Conservation (phyloP, 345 rosid genomes). For the Eucalyptus pauciflora region DNA sequence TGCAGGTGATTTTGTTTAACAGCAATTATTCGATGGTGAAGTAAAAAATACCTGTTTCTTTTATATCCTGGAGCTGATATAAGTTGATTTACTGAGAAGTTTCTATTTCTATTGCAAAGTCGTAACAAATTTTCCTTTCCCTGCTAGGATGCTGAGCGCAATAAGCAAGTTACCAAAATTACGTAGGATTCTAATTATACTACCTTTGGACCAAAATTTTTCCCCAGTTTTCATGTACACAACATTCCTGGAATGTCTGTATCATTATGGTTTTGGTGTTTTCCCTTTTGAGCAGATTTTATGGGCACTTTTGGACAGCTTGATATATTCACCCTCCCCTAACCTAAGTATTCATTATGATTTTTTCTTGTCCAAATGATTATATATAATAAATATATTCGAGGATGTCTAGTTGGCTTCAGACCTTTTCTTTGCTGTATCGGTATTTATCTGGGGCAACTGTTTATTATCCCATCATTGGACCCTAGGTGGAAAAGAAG, state of each 20-base stretch:
- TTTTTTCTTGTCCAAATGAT: neutral
- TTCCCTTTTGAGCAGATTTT: neutral
- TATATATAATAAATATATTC: neutral
- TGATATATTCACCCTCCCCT: neutral
- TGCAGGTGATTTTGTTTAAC: neutral
- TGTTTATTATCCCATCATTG: neutral
- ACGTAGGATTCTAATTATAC: neutral
- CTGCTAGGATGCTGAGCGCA: neutral
- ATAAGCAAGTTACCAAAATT: neutral
- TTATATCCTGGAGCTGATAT: neutral
- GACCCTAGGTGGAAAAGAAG: conserved; percentile 43
- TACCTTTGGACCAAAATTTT: neutral
- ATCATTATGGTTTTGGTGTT: neutral
- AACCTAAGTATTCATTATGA: neutral
- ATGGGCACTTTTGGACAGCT: neutral
- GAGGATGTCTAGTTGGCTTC: neutral
- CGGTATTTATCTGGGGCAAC: neutral
- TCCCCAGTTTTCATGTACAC: neutral
- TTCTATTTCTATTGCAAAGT: neutral
- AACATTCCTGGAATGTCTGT: neutral
- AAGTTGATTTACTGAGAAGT: neutral
- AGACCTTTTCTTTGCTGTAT: neutral
- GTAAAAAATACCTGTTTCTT: neutral
- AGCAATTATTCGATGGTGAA: neutral
- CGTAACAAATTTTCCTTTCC: neutral